Base-by-base conservation (phyloP, 805 yeast genomes). In the Candida ulmi region DNA sequence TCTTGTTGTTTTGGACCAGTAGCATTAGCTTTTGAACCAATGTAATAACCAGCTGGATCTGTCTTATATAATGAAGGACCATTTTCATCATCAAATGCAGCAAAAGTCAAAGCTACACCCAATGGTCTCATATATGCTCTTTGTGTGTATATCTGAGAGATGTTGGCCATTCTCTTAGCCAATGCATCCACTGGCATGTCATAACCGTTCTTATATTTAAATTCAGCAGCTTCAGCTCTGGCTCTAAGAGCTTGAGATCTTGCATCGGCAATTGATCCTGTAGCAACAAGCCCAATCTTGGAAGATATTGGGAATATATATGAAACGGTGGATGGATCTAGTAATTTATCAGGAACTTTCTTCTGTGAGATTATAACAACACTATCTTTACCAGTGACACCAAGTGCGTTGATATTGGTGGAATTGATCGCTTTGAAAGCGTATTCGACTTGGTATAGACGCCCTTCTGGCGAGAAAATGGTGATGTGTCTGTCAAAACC, bases 401-500 rank as follows among this genome's bases (percentile, higher is more conserved):
- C 98, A 41, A 93, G 58, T 21, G 95, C 84, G 33, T 96, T 93
- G 57, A 93, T 78, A 61, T 87, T 91, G 43, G 96, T 79, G 34
- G 95, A 79, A 57, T 88, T 93, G 61, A 93, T 88, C 5, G 98
- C 98, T 63, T 93, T 90, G 71, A 90, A 90, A 6, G 98, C 99
- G 60, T 93, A 93, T 63, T 93, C 99, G 28, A 91, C 99, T 68
- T 93, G 99, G 67, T 84, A 93, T 45, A 93, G 73, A 65, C 99
- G 81, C 34, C 99, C 99, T 62, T 93, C 99, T 17, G 99, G 99
- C 30, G 98, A 91, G 69, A 93, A 93, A 55, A 93, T 90, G 23
- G 99, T 93, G 63, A 93, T 93, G 64, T 93, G 99, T 72, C 99
- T 85, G 69, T 93, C 99, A 63, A 90, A 93, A 39, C 99, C 99